Base-by-base conservation (phyloP, 1,284 basidiomycete genomes). In the Puccinia novopanici region DNA sequence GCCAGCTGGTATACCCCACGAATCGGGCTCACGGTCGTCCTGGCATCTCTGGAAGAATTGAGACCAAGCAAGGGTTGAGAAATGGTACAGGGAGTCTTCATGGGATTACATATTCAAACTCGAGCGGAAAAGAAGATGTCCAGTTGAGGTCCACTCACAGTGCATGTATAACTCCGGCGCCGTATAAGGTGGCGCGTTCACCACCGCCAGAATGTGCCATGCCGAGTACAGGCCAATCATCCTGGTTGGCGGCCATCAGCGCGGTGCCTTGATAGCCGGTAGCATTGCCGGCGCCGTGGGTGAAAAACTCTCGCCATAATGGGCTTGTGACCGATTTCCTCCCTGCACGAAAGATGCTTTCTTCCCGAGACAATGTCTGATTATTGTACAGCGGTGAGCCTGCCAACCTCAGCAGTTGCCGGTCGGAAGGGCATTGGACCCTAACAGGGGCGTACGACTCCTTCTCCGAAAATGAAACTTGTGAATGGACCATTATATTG, bases 1-100 rank as follows among this genome's bases (percentile, higher is more conserved):
- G 83, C 83, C 3, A 84, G 75, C 80, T 86, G 85, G 30, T 85
- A 71, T 24, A 86, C 63, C 27, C 85, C 85, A 17, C 84, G 84
- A 3, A 84, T 83, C 5, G 67, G 67, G 37, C 76, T 78, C 27
- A 45, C 27, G 55, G 30, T 30, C 30, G 65, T 78, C 10, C 67
- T 19, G 2, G 65, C 37, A 78, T 78, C 76, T 37, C 76, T 78
- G 17, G 22, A n/a, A 5, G 9, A 42, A 68, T n/a, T n/a, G 30
- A 34, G 24, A 4, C 34, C 30, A 6, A 13, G 27, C 3, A 34
- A 75, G n/a, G 10, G n/a, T 48, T 3, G 5, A 30, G 19, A 52
- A 17, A n/a, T 4, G 8, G 52, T 57, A 45, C 22, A 40, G 5
- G 37, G 22, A 54, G 45, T 72, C 9, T 42, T 70, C 24, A n/a